Evolutionary conservation across 1,284 basidiomycete species (phyloP).

Genomic region (Tilletia caries): DNA sequence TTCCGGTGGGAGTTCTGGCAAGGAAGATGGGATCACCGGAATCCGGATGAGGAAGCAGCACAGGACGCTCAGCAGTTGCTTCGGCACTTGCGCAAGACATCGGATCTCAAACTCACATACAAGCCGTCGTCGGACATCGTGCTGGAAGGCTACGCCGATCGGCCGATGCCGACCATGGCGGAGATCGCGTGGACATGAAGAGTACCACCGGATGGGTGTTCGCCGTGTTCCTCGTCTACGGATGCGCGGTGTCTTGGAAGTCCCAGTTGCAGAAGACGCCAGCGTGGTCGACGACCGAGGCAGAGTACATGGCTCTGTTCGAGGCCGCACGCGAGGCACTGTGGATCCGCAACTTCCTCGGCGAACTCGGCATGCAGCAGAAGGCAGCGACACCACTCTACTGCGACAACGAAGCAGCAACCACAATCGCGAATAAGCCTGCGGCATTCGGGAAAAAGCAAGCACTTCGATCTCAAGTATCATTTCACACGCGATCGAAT

Average conservation of each 20-base stretch:
- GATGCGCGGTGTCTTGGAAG: constrained; percentile 55
- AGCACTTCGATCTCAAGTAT: constrained; percentile 49
- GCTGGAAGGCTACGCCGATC: constrained; percentile 55
- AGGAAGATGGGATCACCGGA: too few relatives aligned
- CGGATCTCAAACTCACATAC: too few relatives aligned
- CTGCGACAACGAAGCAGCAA: constrained; percentile 47
- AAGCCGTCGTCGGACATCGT: too few relatives aligned
- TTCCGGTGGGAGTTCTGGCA: not conserved
- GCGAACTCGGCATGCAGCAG: constrained; percentile 30
- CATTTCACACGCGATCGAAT: constrained; percentile 46
- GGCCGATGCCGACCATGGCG: constrained; percentile 58
- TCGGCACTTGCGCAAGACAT: too few relatives aligned
- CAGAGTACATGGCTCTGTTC: constrained; percentile 58
- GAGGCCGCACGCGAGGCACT: constrained; percentile 58
- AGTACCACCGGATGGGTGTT: constrained; percentile 56
- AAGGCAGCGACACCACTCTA: constrained; percentile 24
- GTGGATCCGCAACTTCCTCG: constrained; percentile 53
- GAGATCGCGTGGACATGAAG: constrained; percentile 41
- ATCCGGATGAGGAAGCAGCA: too few relatives aligned
- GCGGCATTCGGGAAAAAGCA: constrained; percentile 32
- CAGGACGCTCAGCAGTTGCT: too few relatives aligned
- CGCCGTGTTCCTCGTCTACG: constrained; percentile 50
- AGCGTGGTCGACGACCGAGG: constrained; percentile 55
- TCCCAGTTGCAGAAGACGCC: constrained; percentile 55
- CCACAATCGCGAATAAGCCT: constrained; percentile 33